Conservation (phyloP, 2,329 filamentous ascomycete species). For the Penicillium sp. region DNA sequence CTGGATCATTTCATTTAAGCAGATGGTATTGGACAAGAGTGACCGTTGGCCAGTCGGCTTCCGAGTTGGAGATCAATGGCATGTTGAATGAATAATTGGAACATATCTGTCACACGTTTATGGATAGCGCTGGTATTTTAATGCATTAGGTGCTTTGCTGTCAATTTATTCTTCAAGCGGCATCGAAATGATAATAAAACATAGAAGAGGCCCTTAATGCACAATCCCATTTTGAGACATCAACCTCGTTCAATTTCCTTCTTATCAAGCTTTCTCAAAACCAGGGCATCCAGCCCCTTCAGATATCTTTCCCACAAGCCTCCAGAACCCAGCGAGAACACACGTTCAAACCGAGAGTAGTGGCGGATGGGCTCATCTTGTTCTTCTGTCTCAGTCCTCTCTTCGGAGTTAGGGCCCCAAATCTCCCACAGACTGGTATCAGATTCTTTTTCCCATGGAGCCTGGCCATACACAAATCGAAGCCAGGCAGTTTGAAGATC, state of each 20-base stretch:
- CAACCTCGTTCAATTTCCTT: background rate
- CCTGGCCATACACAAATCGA: slow-evolving; percentile 6
- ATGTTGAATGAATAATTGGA: background rate
- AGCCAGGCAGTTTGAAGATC: slow-evolving; percentile 9
- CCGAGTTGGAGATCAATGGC: slow-evolving; percentile 1
- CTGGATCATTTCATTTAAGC: background rate
- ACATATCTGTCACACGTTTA: too few relatives aligned
- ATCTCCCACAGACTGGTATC: slow-evolving; percentile 6
- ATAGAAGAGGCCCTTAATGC: too few relatives aligned
- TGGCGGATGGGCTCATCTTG: slow-evolving; percentile 5
- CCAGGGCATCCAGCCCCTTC: slow-evolving; percentile 2
- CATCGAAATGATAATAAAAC: too few relatives aligned
- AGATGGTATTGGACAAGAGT: background rate
- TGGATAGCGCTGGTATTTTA: too few relatives aligned
- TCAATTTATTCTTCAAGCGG: too few relatives aligned
- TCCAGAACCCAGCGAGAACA: slow-evolving; percentile 1
- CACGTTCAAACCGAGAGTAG: slow-evolving; percentile 7
- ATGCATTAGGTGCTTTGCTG: too few relatives aligned
- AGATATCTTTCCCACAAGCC: slow-evolving; percentile 8
- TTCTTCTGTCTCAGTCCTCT: slow-evolving; percentile 8
- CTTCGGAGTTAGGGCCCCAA: slow-evolving; percentile 8
- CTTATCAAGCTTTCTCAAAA: slow-evolving; percentile 8
- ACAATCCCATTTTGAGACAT: background rate
- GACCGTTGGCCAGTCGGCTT: background rate
- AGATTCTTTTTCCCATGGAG: slow-evolving; percentile 6